Percentiles rank a stretch among this genome's conserved stretches.
These are phyloP conservation scores for Populus trichocarpa DNA, from an alignment of 441 rosid species.

Conservation along the genomic window DNA sequence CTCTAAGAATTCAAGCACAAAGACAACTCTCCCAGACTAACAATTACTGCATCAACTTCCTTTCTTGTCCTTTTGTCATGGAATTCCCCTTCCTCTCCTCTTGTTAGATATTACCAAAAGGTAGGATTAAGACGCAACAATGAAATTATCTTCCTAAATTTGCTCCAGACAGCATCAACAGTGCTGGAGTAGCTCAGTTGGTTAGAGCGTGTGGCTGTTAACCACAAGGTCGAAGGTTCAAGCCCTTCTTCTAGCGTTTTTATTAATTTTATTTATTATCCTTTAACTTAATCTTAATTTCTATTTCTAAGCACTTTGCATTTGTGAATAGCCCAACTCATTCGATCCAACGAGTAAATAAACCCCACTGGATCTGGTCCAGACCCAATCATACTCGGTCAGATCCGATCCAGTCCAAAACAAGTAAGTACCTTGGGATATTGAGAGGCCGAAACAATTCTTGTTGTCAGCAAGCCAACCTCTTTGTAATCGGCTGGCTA, in stretches of 20 bases:
- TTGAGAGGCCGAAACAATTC: background rate
- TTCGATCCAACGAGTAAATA: background rate
- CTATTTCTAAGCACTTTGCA: background rate
- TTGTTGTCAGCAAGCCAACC: background rate
- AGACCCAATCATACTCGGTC: background rate
- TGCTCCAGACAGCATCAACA: background rate
- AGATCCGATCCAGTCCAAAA: background rate
- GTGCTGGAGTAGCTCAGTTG: conserved; percentile 54
- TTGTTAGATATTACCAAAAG: background rate
- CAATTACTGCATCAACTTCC: background rate
- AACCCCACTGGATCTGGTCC: background rate
- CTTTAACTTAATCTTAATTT: background rate
- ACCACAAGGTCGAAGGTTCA: conserved; percentile 69
- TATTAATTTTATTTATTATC: too few species aligned
- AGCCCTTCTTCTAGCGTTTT: conserved; percentile 46
- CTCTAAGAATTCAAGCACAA: background rate
- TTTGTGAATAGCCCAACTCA: background rate
- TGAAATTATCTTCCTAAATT: too few species aligned
- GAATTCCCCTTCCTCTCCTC: too few species aligned
- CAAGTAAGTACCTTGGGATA: background rate
- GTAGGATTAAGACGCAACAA: too few species aligned
- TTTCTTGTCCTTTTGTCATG: background rate
- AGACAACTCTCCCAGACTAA: background rate
- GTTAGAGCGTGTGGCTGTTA: conserved; percentile 73
- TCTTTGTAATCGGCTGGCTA: background rate